A percentile compares a stretch with the other conserved stretches of the same genome.
Conservation (phyloP, 2,329 filamentous ascomycete genomes). For the Hymenoscyphus occultus region DNA sequence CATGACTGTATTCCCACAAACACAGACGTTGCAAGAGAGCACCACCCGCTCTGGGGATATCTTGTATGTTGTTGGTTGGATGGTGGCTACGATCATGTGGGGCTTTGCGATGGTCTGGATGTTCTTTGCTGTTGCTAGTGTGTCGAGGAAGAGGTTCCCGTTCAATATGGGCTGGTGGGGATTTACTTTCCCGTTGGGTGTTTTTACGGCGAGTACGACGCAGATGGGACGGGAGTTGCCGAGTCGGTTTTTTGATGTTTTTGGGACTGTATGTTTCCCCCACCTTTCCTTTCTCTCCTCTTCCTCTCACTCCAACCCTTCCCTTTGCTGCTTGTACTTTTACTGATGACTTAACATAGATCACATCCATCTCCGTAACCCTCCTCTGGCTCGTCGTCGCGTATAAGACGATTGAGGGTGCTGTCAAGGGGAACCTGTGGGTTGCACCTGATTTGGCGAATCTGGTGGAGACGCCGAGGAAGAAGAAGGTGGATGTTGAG, state of each 20-base stretch:
- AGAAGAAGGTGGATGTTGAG: not conserved
- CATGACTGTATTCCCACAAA: constrained; percentile 41
- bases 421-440: constrained; percentile 49
- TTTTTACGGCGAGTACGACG: constrained; percentile 50
- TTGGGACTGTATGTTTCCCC: constrained; percentile 48
- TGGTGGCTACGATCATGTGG: constrained; percentile 54
- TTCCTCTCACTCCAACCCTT: not conserved
- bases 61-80: constrained; percentile 56
- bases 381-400: constrained; percentile 55
- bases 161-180: constrained; percentile 65
- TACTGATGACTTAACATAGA: constrained; percentile 27
- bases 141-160: constrained; percentile 46
- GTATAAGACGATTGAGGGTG: constrained; percentile 46
- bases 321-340: not conserved
- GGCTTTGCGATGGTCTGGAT: constrained; percentile 54
- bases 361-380: constrained; percentile 50
- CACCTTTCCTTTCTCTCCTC: not conserved
- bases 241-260: constrained; percentile 52
- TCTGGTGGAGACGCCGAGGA: constrained; percentile 16
- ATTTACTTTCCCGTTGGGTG: constrained; percentile 58
- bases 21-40: constrained; percentile 30
- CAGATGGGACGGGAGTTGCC: constrained; percentile 50
- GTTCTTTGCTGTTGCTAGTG: constrained; percentile 50
- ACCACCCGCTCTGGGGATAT: constrained; percentile 48
- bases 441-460: constrained; percentile 52